These are phyloP conservation scores for Didymella exigua DNA, from an alignment of 2,329 filamentous ascomycete species.

Conservation along the genomic window DNA sequence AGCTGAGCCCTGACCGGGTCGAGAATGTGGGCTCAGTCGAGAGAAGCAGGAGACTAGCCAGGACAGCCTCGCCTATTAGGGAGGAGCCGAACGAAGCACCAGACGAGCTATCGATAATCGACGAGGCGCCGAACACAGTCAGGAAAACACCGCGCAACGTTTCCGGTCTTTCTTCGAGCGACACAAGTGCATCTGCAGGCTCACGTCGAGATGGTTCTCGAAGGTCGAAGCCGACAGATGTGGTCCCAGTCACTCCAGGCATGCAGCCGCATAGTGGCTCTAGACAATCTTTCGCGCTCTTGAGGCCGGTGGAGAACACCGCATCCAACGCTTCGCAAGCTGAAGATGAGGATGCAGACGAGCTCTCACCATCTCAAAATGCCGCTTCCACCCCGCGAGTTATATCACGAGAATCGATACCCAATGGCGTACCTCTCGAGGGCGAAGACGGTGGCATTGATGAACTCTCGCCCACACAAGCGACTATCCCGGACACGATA, in stretches of 20 bases:
- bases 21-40: constrained; percentile 36
- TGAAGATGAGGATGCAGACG: constrained; percentile 37
- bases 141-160: constrained; percentile 19
- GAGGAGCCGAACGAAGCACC: constrained; percentile 35
- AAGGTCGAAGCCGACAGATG: constrained; percentile 30
- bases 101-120: constrained; percentile 38
- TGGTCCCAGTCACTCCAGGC: constrained; percentile 33
- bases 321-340: constrained; percentile 21
- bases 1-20: constrained; percentile 41
- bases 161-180: constrained; percentile 14
- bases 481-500: neutral
- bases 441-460: constrained; percentile 27
- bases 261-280: constrained; percentile 21
- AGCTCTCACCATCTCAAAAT: constrained; percentile 31
- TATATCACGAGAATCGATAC: constrained; percentile 10
- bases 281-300: constrained; percentile 20
- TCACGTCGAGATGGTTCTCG: constrained; percentile 18
- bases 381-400: constrained; percentile 21
- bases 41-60: constrained; percentile 33
- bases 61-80: constrained; percentile 30
- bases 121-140: constrained; percentile 23
- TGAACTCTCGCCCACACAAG: constrained; percentile 23
- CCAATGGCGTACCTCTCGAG: constrained; percentile 9
- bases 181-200: constrained; percentile 19
- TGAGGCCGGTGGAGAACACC: constrained; percentile 16